phyloP scores from a whole-genome alignment of 257 asterid genomes.

The Gentiana straminea region DNA sequence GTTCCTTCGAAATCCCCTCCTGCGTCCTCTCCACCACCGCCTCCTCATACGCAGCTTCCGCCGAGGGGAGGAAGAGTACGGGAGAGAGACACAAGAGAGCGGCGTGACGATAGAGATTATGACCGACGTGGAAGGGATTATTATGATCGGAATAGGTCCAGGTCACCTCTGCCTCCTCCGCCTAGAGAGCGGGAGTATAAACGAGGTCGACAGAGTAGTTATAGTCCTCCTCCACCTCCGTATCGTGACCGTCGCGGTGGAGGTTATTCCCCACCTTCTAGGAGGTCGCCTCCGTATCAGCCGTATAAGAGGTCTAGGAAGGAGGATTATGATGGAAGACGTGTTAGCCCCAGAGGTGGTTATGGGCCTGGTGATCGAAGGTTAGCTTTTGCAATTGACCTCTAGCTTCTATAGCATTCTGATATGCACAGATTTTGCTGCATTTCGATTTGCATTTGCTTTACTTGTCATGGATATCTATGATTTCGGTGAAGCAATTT shows the following conservation, averaged over 20 bases:
- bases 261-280: constrained; percentile 66
- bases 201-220: constrained; percentile 67
- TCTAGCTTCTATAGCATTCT: neutral
- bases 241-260: constrained; percentile 75
- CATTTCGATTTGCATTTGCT: too few species aligned
- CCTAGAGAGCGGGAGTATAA: constrained; percentile 73
- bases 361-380: constrained; percentile 78
- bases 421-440: too few species aligned
- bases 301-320: constrained; percentile 70
- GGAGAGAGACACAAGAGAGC: constrained; percentile 61
- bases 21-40: constrained; percentile 61
- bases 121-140: constrained; percentile 59
- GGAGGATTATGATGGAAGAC: constrained; percentile 75
- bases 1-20: constrained; percentile 20
- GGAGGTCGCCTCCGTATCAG: constrained; percentile 37
- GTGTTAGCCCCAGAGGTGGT: constrained; percentile 93
- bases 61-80: constrained; percentile 36
- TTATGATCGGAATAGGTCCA: constrained; percentile 69
- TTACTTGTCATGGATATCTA: too few species aligned
- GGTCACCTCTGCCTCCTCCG: constrained; percentile 58
- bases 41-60: constrained; percentile 46
- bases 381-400: constrained; percentile 21
- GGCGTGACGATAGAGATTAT: constrained; percentile 70
- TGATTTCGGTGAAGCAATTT: too few species aligned
- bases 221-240: constrained; percentile 93